Percentiles rank a stretch among this genome's conserved stretches.
These are phyloP conservation scores for Turnera subulata DNA, from an alignment of 345 rosid species.

Conservation along the genomic window DNA sequence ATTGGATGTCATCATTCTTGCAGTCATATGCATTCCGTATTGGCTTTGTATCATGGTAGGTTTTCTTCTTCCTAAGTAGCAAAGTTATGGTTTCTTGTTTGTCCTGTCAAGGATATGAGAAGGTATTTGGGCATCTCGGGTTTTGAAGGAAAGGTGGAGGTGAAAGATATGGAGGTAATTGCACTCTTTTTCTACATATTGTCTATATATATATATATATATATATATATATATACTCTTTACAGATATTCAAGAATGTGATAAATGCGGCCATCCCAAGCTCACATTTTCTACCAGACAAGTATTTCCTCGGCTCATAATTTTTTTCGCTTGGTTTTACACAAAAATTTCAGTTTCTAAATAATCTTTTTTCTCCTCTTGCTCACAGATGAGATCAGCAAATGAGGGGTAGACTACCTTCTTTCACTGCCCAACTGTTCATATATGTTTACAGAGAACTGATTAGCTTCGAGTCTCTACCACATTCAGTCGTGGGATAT, in stretches of 20 bases:
- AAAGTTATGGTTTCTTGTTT: neutral
- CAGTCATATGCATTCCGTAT: too few species aligned
- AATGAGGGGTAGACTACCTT: slow-evolving; percentile 29
- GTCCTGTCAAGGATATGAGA: slow-evolving; percentile 18
- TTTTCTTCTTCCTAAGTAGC: too few species aligned
- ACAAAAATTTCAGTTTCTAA: neutral
- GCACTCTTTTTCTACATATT: neutral
- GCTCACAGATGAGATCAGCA: slow-evolving; percentile 26
- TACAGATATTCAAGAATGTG: slow-evolving; percentile 25
- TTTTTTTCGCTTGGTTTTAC: neutral
- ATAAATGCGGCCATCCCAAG: slow-evolving; percentile 24
- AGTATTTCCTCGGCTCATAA: neutral
- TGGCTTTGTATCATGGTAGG: too few species aligned
- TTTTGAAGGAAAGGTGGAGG: slow-evolving; percentile 28
- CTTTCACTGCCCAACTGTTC: slow-evolving; percentile 17
- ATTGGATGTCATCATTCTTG: too few species aligned
- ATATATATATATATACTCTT: neutral
- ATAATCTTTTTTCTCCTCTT: neutral
- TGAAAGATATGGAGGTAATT: slow-evolving; percentile 29
- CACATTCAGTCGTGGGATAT: too few species aligned
- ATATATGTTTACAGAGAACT: slow-evolving; percentile 22
- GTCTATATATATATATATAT: too few species aligned
- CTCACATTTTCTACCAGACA: slow-evolving; percentile 27
- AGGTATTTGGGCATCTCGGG: slow-evolving; percentile 22
- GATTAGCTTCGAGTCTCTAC: too few species aligned